Conservation (phyloP, 257 asterid species). For the Eucommia ulmoides region DNA sequence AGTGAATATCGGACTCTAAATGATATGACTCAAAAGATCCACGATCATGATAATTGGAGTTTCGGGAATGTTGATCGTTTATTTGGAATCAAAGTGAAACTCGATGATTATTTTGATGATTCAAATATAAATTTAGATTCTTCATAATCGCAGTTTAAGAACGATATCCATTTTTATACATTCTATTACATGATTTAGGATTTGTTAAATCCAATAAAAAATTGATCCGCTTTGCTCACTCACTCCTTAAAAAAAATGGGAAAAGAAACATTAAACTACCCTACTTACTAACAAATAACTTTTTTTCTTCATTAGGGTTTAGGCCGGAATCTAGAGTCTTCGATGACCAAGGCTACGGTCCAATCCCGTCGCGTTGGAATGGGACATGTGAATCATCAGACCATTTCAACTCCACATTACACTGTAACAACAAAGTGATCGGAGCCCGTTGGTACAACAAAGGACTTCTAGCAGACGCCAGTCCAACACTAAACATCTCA, state of each 20-base stretch:
- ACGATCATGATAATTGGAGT: too few relatives aligned
- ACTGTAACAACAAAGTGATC: background rate
- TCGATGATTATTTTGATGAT: too few relatives aligned
- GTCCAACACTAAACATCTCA: background rate
- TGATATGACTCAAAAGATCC: too few relatives aligned
- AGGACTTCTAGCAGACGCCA: background rate
- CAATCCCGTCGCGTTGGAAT: constrained; percentile 23
- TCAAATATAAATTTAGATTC: too few relatives aligned
- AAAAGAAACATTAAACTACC: background rate
- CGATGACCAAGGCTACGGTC: constrained; percentile 15
- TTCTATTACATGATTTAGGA: too few relatives aligned
- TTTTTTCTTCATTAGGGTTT: constrained; percentile 19
- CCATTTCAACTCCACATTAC: constrained; percentile 13
- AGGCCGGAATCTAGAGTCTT: constrained; percentile 37
- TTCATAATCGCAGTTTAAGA: too few relatives aligned
- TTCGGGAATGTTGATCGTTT: too few relatives aligned
- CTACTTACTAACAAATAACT: background rate
- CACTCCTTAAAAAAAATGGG: background rate
- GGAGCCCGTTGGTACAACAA: background rate
- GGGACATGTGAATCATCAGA: constrained; percentile 26
- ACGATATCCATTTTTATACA: too few relatives aligned
- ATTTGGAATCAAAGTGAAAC: too few relatives aligned
- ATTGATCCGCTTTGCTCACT: background rate
- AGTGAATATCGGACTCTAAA: too few relatives aligned
- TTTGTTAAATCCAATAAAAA: too few relatives aligned